Conservation (phyloP, 116 monocot species). For the Posidonia oceanica region DNA sequence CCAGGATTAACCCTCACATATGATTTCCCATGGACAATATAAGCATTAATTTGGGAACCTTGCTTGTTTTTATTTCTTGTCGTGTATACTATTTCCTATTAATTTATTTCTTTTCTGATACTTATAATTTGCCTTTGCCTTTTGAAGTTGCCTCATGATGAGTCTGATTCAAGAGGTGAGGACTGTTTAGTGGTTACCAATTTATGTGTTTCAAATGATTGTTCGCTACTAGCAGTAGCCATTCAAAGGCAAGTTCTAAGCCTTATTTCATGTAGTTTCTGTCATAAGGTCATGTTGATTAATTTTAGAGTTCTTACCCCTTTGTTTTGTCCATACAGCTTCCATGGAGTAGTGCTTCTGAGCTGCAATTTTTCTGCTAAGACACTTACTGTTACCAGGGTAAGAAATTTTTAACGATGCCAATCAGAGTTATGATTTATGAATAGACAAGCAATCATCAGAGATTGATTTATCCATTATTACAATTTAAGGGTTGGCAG, state of each 20-base stretch:
- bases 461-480: no score
- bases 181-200: conserved; percentile 38
- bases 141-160: conserved; percentile 32
- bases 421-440: background rate
- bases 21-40: no score
- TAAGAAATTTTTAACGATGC: conserved; percentile 15
- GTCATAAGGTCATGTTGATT: background rate
- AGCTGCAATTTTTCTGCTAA: conserved; percentile 31
- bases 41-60: no score
- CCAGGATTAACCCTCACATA: no score
- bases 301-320: background rate
- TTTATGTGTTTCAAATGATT: conserved; percentile 47
- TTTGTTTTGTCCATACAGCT: conserved; percentile 34
- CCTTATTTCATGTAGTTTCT: background rate
- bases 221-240: conserved; percentile 53
- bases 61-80: background rate
- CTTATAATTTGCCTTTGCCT: conserved; percentile 7
- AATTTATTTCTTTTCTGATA: background rate
- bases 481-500: no score
- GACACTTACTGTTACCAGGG: conserved; percentile 45
- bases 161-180: conserved; percentile 15
- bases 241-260: conserved; percentile 45
- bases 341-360: conserved; percentile 58
- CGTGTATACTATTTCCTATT: background rate
- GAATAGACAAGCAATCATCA: background rate